phyloP scores from a whole-genome alignment of 768 basidiomycete genomes.

The Gymnopilus junonius region DNA sequence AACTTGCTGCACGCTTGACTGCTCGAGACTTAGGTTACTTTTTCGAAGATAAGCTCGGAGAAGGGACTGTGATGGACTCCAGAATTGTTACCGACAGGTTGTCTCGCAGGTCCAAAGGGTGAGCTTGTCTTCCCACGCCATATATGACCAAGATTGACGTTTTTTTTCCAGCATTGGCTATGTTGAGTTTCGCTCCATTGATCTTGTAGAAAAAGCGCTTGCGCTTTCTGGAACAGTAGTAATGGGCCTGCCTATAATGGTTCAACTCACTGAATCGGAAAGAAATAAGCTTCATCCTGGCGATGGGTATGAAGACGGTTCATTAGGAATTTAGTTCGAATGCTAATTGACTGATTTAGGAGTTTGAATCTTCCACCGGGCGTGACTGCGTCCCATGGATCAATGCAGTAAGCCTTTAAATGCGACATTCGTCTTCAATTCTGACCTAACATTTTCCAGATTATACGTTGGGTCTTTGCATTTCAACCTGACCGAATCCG shows the following conservation, averaged over 20 bases:
- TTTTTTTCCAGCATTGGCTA: constrained; percentile 81
- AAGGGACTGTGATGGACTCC: constrained; percentile 93
- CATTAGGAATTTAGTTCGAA: not conserved
- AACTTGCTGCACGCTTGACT: constrained; percentile 95
- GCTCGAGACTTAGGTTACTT: constrained; percentile 98
- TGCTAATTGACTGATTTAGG: constrained; percentile 38
- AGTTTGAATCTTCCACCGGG: constrained; percentile 86
- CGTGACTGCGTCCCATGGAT: constrained; percentile 77
- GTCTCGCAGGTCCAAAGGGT: constrained; percentile 99
- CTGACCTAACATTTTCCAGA: constrained; percentile 42
- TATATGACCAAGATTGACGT: constrained; percentile 3
- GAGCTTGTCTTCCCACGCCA: constrained; percentile 25
- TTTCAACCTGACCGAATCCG: constrained; percentile 95
- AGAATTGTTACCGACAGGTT: constrained; percentile 95
- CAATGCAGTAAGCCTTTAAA: constrained; percentile 71
- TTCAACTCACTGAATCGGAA: constrained; percentile 97
- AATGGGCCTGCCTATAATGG: constrained; percentile 97
- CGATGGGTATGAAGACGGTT: constrained; percentile 64
- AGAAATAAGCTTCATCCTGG: constrained; percentile 88
- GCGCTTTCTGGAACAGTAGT: constrained; percentile 92
- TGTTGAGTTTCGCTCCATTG: constrained; percentile 92
- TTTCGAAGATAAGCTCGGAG: constrained; percentile 96
- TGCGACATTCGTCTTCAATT: not conserved
- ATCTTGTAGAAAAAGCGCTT: constrained; percentile 90
- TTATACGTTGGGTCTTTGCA: constrained; percentile 97